Conservation (phyloP, 2,329 filamentous ascomycete species). For the Fusarium siculi region DNA sequence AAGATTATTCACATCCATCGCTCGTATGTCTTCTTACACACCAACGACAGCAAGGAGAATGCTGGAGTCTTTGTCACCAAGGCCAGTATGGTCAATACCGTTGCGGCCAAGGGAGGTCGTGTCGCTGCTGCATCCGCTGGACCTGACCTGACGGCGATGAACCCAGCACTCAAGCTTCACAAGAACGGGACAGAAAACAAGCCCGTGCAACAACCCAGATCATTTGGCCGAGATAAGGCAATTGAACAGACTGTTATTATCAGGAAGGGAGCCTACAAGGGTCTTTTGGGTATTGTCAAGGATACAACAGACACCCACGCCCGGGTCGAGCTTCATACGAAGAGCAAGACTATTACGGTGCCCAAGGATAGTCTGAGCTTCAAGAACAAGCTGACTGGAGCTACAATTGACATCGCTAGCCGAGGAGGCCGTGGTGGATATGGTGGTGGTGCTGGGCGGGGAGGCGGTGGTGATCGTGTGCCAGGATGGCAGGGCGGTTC, state of each 20-base stretch:
- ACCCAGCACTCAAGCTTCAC: conserved; percentile 84
- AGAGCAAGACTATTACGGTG: conserved; percentile 89
- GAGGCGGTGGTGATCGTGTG: conserved; percentile 58
- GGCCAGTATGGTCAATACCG: conserved; percentile 84
- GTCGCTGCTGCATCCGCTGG: conserved; percentile 65
- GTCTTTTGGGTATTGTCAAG: conserved; percentile 92
- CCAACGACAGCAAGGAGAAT: conserved; percentile 85
- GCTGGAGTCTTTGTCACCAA: conserved; percentile 89
- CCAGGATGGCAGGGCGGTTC: conserved; percentile 72
- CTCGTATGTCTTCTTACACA: conserved; percentile 91
- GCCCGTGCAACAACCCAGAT: conserved; percentile 72
- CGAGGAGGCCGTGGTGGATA: conserved; percentile 59
- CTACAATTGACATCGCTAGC: conserved; percentile 76
- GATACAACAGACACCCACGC: conserved; percentile 89
- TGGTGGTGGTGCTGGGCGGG: conserved; percentile 57
- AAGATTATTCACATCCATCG: conserved; percentile 94
- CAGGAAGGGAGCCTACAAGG: conserved; percentile 89
- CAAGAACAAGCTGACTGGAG: conserved; percentile 85
- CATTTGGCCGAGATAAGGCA: conserved; percentile 82
- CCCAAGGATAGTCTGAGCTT: conserved; percentile 84
- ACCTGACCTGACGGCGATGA: conserved; percentile 90
- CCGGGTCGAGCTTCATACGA: conserved; percentile 92
- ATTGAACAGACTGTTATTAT: conserved; percentile 94
- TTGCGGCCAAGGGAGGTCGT: conserved; percentile 93
- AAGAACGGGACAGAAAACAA: conserved; percentile 63